Evolutionary conservation across 352 stramenopile genomes (phyloP).

Genomic region (Discostella stelligera): DNA sequence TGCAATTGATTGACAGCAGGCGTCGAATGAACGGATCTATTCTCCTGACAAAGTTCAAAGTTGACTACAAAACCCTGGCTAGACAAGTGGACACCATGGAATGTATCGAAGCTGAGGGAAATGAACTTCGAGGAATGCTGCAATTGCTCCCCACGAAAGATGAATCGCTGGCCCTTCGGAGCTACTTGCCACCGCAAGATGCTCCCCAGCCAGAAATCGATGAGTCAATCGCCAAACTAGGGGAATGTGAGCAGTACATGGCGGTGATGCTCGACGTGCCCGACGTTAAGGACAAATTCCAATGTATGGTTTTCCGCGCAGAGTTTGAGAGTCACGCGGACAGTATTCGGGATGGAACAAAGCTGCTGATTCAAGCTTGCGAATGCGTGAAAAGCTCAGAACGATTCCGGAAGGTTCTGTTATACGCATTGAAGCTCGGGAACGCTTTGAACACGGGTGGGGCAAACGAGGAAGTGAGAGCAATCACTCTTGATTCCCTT

Average conservation of each 20-base stretch:
- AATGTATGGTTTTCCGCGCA: conserved; percentile 52
- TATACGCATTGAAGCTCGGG: conserved; percentile 89
- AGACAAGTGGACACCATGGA: conserved; percentile 53
- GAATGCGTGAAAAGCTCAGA: conserved; percentile 50
- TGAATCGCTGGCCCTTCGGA: conserved; percentile 46
- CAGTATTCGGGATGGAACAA: conserved; percentile 41
- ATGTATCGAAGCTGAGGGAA: conserved; percentile 53
- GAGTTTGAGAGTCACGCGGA: conserved; percentile 47
- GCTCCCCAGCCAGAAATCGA: conserved; percentile 50
- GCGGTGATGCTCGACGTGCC: conserved; percentile 51
- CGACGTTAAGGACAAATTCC: conserved; percentile 51
- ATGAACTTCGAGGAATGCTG: conserved; percentile 60
- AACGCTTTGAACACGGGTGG: conserved; percentile 60
- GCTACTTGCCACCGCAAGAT: conserved; percentile 47
- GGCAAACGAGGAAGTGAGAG: conserved; percentile 41
- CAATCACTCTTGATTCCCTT: conserved; percentile 54
- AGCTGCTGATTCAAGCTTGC: conserved; percentile 47
- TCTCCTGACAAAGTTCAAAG: conserved; percentile 88
- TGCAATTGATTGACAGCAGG: conserved; percentile 84
- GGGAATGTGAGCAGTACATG: conserved; percentile 57
- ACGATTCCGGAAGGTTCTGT: conserved; percentile 88
- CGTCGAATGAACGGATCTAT: conserved; percentile 93
- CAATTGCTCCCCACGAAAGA: conserved; percentile 58
- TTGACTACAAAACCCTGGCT: conserved; percentile 86
- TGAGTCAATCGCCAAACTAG: conserved; percentile 45